phyloP scores from a whole-genome alignment of 164 flowering plant genomes.

The Vitis labrusca region DNA sequence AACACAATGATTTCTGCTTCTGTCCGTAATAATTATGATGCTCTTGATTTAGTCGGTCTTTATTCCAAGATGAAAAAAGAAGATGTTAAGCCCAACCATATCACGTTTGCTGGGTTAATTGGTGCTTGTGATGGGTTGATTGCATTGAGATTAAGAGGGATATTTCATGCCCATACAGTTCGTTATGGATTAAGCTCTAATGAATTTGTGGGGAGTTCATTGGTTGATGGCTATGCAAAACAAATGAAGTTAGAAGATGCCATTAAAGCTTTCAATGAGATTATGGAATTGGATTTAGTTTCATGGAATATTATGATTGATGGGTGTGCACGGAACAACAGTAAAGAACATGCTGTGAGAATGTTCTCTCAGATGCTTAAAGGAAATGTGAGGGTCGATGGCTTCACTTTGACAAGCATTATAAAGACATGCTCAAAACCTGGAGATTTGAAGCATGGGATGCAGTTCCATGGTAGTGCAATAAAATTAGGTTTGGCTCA shows the following conservation, averaged over 20 bases:
- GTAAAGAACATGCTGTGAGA: too few species aligned
- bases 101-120: constrained; percentile 19
- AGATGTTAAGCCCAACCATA: constrained; percentile 16
- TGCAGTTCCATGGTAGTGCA: too few species aligned
- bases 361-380: too few species aligned
- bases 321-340: constrained; percentile 15
- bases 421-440: too few species aligned
- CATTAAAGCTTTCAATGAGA: constrained; percentile 23
- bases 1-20: constrained; percentile 4
- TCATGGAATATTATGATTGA: constrained; percentile 25
- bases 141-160: constrained; percentile 1
- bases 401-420: too few species aligned
- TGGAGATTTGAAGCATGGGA: too few species aligned
- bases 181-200: constrained; percentile 17
- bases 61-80: constrained; percentile 17
- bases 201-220: constrained; percentile 24
- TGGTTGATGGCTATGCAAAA: constrained; percentile 23
- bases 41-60: constrained; percentile 2
- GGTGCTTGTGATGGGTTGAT: constrained; percentile 10
- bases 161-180: constrained; percentile 20
- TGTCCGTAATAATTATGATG: constrained; percentile 2
- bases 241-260: constrained; percentile 15
- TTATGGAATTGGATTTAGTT: constrained; percentile 18
- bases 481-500: too few species aligned
- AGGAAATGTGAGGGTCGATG: too few species aligned